Base-by-base conservation (phyloP, 169 alveolate species). In the Plasmodium vinckei region DNA sequence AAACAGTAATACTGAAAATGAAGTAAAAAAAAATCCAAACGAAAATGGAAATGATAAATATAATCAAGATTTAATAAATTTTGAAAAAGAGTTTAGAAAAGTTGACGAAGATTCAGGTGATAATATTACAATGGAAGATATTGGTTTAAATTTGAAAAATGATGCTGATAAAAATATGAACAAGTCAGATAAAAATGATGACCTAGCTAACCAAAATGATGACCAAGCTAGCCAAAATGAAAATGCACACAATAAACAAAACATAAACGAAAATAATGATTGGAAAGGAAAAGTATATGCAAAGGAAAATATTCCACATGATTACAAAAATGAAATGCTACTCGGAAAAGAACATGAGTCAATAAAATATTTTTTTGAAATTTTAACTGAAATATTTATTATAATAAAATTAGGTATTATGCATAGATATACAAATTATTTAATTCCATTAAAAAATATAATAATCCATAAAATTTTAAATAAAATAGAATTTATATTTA, bases 361-460 rank as follows among this genome's bases (percentile, higher is more conserved):
- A 0, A 61, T 75, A 61, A 61, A 47, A 49, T 46, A 61, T 15
- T 63, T 75, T 54, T 75, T 75, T 56, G 88, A 75, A 12, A 21
- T 75, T 10, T 19, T 75, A 54, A 46, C 64, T 1, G 88, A 75
- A 19, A 65, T 63, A 21, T 9, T 25, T 6, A 53, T 54, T 2
- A 61, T 75, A 25, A 56, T 75, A 21, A 75, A 49, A 65, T 7
- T 75, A 54, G 88, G 88, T 19, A n/a, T 75, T 15, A 49, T 75
- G 13, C 15, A 75, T 21, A 47, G 88, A 5, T 75, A 7, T 51
- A 75, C 69, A 1, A 15, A 60, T 19, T 63, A 61, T 63, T 5
- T 75, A 9, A 63, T 75, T 9, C 88, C 88, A 21, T 27, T 75
- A 42, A 75, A 75, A 17, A 27, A 75, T 75, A 5, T 75, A 5